Evolutionary conservation across 73 alveolate species (phyloP), one percentile per base, ranked within the genome.

Genomic region (Symbiodinium natans): DNA sequence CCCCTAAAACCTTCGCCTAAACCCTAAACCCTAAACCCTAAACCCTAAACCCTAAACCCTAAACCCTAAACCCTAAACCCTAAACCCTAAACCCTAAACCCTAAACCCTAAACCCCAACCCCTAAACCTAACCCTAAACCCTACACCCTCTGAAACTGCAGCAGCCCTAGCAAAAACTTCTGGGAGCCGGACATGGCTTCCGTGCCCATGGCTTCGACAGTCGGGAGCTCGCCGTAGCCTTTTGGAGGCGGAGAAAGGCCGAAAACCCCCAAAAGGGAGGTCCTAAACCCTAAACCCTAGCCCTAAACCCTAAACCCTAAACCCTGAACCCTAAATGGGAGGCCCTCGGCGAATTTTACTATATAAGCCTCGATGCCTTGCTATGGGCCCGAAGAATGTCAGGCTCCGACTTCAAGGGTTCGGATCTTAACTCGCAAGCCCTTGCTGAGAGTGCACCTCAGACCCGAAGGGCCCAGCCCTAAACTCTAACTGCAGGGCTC

Each of bases 181-280:
- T 23, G 38, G 48, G 93, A 17, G 33, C 59, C 41, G 31, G 84
- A 40, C 94, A 86, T 86, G 34, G 94, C 94, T 86, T 86, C 94
- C 21, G 94, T 86, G 21, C 94, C 94, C 94, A 86, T 86, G 94
- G 83, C 63, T 52, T 59, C 68, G 68, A 52, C 29, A 52, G 13
- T 52, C 52, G 39, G 94, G 83, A 36, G n/a, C 84, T 38, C 40
- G 82, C 36, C 82, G 36, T 27, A 34, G 31, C 36, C 38, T 27
- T 27, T 63, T 3, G 38, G 82, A 48, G 63, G 23, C 63, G 23
- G 23, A 48, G 17, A 48, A 48, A 48, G 17, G 63, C 63, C 23
- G 63, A 8, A 48, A 48, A 48, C 63, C 63, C 8, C 23, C 8
- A 48, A 48, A 10, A 10, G 63, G 63, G n/a, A n/a, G n/a, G n/a